Evolutionary conservation across 257 asterid species (phyloP), one percentile per base, ranked within the genome.

Genomic region (Plantago major): DNA sequence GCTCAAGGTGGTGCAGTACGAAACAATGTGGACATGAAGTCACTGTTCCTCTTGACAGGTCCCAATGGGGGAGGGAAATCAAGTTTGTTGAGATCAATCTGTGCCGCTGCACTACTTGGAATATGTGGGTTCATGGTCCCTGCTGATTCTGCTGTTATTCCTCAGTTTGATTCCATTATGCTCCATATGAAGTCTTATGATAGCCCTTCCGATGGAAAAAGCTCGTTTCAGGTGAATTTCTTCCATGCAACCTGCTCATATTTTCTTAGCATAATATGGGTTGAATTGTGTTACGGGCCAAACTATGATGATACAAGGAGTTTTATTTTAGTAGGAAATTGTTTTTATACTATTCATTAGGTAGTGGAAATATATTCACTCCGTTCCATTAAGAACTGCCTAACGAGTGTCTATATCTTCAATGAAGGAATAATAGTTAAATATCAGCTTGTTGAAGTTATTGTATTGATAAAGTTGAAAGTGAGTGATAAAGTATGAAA

Each of bases 11-110:
- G 85, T 63, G 95, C 96, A 47, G 95, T 92, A 51, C 77, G 58
- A 53, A 89, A 92, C 60, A 75, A 78, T 18, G 83, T 92, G 40
- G 86, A 92, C 67, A 92, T 92, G 99, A 77, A 74, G 64, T 89
- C 99, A 10, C 69, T 89, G 43, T 92, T 84, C 73, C 86, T 92
- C 64, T 78, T 89, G 76, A 92, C 99, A 0, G 99, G 99, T 30
- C 99, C 99, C 42, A 92, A 92, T 69, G 97, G 99, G n/a, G 97
- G 99, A 19, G 99, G 99, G 0, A 92, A 92, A 75, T 92, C 99
- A 47, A 92, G 99, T 63, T 75, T 92, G 70, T 69, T 92, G 65
- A 83, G 99, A 71, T 87, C 99, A 7, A 77, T 92, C 69, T 89
- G 99, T 78, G 97, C 99, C 60, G 93, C 99, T 58, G 87, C 97